Percentiles rank a stretch among this genome's conserved stretches.
These are phyloP conservation scores for Shiraia bambusicola DNA, from an alignment of 2,329 filamentous ascomycete species.

Conservation along the genomic window DNA sequence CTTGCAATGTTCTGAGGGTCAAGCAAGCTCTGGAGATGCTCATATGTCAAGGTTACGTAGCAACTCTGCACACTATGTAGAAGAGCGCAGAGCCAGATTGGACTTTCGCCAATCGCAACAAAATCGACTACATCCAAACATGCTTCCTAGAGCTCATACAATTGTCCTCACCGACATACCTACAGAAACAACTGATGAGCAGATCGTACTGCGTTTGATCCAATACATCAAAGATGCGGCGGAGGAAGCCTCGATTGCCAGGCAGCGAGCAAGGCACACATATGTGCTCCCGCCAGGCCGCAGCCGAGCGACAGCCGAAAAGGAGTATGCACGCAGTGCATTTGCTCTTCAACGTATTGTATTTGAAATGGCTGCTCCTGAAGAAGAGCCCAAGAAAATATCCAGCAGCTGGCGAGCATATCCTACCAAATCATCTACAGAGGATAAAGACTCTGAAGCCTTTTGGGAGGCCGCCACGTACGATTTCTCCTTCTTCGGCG, in stretches of 20 bases:
- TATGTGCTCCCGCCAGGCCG: constrained; percentile 62
- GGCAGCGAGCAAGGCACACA: constrained; percentile 55
- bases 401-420: constrained; percentile 50
- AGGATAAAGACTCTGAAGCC: constrained; percentile 60
- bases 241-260: constrained; percentile 56
- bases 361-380: constrained; percentile 49
- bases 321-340: constrained; percentile 52
- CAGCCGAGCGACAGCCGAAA: constrained; percentile 51
- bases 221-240: constrained; percentile 60
- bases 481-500: constrained; percentile 64
- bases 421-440: constrained; percentile 57
- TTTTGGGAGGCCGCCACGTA: constrained; percentile 61
- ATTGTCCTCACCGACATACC: constrained; percentile 61
- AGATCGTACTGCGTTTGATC: constrained; percentile 46
- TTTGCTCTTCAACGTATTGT: constrained; percentile 60
- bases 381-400: constrained; percentile 32
- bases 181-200: constrained; percentile 46
- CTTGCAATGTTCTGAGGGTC: constrained; percentile 3
- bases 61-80: constrained; percentile 27
- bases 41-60: constrained; percentile 17
- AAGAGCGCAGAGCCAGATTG: constrained; percentile 33
- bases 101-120: constrained; percentile 37
- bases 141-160: constrained; percentile 56
- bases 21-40: neutral
- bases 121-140: constrained; percentile 54